Conservation (phyloP, 306 rosid species). For the Adenanthera pavonina region DNA sequence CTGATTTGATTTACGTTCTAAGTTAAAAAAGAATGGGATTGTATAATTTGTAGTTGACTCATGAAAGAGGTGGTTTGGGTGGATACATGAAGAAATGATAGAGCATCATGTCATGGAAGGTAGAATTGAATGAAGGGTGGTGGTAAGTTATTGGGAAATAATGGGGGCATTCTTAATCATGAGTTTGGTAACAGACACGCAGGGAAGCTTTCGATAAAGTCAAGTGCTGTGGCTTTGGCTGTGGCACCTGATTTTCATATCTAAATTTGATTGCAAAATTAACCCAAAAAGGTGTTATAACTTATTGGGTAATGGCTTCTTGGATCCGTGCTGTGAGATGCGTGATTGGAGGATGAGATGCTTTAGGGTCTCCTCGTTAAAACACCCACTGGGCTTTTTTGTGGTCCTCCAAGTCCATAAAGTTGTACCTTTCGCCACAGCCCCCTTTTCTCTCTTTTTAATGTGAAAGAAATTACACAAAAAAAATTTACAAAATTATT, state of each 20-base stretch:
- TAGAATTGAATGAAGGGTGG: not conserved
- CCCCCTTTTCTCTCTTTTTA: no score
- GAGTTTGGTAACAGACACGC: not conserved
- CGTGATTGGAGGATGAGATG: not conserved
- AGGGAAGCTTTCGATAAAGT: constrained; percentile 5
- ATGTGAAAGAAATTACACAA: no score
- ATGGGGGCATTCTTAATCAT: not conserved
- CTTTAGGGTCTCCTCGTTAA: not conserved
- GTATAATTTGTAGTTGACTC: not conserved
- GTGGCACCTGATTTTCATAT: not conserved
- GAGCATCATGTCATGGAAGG: not conserved
- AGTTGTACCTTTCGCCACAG: not conserved
- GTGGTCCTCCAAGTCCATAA: not conserved
- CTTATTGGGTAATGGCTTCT: no score
- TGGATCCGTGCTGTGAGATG: not conserved
- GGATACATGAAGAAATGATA: not conserved
- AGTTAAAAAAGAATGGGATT: no score
- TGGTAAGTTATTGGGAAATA: constrained; percentile 15
- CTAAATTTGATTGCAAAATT: not conserved
- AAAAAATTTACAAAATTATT: no score
- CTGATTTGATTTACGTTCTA: no score
- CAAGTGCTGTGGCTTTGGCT: not conserved
- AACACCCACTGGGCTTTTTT: not conserved
- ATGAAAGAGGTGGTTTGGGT: not conserved
- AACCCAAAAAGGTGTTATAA: not conserved